phyloP scores from a whole-genome alignment of 148 eudicot genomes.

The Rhododendron griersonianum region DNA sequence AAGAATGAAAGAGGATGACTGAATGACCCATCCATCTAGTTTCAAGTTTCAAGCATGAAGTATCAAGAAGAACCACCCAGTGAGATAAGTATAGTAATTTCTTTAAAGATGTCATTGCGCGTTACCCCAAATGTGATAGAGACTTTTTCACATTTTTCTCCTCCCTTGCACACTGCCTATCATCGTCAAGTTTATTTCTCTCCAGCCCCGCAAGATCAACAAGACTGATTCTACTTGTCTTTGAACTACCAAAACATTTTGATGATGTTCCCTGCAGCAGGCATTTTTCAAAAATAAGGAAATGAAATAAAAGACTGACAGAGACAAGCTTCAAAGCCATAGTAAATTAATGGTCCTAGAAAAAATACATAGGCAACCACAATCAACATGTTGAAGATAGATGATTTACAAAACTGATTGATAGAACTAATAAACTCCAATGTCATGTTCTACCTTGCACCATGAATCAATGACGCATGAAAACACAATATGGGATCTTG shows the following conservation, averaged over 20 bases:
- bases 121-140: constrained; percentile 83
- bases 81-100: not conserved
- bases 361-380: not conserved
- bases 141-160: constrained; percentile 71
- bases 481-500: constrained; percentile 83
- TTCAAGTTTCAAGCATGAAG: not conserved
- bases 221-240: constrained; percentile 77
- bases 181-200: constrained; percentile 51
- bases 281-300: not conserved
- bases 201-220: constrained; percentile 85
- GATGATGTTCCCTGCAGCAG: constrained; percentile 57
- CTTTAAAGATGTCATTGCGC: not conserved
- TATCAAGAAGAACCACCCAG: not conserved
- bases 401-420: not conserved
- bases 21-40: not conserved
- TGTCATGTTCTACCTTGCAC: constrained; percentile 70
- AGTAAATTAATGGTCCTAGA: not conserved
- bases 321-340: not conserved
- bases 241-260: constrained; percentile 76
- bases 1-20: not conserved
- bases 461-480: constrained; percentile 90
- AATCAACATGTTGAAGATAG: not conserved
- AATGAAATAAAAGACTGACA: not conserved
- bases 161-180: constrained; percentile 54
- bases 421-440: not conserved